These are phyloP conservation scores for Heritiera littoralis DNA, from an alignment of 345 rosid species.

Conservation along the genomic window DNA sequence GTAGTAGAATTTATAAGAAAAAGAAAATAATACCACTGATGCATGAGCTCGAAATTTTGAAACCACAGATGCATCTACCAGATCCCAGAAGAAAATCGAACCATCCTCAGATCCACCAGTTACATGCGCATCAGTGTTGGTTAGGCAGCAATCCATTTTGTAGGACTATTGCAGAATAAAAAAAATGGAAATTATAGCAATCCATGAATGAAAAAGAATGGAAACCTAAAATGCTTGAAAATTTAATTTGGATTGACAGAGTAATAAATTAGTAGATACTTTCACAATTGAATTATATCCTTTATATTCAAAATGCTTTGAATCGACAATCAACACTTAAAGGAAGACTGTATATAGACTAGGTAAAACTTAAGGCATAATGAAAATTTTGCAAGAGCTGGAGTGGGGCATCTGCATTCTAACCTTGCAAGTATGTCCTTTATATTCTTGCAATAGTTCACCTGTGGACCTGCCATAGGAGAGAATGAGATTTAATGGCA, in stretches of 20 bases:
- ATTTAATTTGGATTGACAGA: background rate
- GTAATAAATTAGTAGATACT: background rate
- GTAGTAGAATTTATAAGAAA: background rate
- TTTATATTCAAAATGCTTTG: background rate
- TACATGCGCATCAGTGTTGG: conserved; percentile 82
- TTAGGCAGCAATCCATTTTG: conserved; percentile 93
- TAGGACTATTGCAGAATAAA: conserved; percentile 55
- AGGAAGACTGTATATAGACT: background rate
- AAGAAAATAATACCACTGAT: conserved; percentile 64
- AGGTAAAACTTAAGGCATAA: background rate
- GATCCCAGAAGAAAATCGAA: conserved; percentile 89
- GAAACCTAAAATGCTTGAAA: conserved; percentile 3
- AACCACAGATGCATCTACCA: conserved; percentile 83
- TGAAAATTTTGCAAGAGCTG: conserved; percentile 7
- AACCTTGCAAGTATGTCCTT: conserved; percentile 92
- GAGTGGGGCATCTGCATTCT: conserved; percentile 30
- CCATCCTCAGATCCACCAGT: conserved; percentile 98
- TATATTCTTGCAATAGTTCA: conserved; percentile 89
- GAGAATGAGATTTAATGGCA: conserved; percentile 17
- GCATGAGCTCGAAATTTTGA: conserved; percentile 78
- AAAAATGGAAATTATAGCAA: conserved; percentile 19
- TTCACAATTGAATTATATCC: background rate
- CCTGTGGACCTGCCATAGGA: conserved; percentile 63
- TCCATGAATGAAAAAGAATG: background rate
- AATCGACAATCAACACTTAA: conserved; percentile 5